Conservation (phyloP, 257 asterid genomes). For the Coffea canephora region DNA sequence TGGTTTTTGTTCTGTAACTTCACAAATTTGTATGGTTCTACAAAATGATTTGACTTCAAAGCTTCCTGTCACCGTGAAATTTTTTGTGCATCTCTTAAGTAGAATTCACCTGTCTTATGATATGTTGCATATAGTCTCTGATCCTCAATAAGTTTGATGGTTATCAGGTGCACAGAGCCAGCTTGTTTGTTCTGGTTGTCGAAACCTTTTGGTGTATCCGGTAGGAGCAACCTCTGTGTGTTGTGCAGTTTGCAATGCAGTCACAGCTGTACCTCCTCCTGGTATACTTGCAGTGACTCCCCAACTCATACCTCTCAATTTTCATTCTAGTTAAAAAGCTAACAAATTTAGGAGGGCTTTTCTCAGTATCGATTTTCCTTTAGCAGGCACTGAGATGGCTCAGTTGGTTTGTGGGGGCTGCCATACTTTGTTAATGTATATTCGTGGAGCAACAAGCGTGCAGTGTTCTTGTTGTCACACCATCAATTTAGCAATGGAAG, state of each 20-base stretch:
- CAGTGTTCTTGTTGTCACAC: conserved; percentile 64
- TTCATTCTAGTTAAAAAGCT: neutral
- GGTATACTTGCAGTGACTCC: conserved; percentile 26
- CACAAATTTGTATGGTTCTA: no score
- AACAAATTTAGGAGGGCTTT: neutral
- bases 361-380: neutral
- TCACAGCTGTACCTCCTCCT: conserved; percentile 53
- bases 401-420: conserved; percentile 60
- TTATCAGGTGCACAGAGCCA: conserved; percentile 50
- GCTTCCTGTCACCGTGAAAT: neutral
- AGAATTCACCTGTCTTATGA: neutral
- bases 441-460: conserved; percentile 58
- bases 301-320: neutral
- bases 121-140: neutral
- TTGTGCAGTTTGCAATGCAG: conserved; percentile 56
- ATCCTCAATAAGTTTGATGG: neutral
- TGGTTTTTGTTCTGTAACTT: neutral
- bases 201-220: conserved; percentile 52
- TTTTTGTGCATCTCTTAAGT: neutral
- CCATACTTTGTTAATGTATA: conserved; percentile 56
- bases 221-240: conserved; percentile 60
- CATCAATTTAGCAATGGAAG: conserved; percentile 53
- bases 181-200: conserved; percentile 58
- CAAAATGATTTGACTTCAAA: neutral
- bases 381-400: conserved; percentile 59